A percentile compares a stretch with the other conserved stretches of the same genome.
Conservation (phyloP, 2,329 filamentous ascomycete species). For the Aphanoascus verrucosus region DNA sequence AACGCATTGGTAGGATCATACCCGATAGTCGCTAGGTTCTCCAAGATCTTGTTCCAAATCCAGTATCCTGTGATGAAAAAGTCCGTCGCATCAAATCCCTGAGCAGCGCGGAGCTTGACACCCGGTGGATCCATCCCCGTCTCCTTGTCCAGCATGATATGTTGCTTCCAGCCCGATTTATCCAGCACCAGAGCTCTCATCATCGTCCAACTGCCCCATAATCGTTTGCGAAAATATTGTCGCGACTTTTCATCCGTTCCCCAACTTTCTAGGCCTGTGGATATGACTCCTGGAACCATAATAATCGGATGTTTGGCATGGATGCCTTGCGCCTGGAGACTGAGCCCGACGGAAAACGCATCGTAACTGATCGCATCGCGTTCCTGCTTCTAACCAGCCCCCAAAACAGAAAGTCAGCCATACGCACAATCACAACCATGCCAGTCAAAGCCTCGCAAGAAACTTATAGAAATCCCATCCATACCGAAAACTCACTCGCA, state of each 20-base stretch:
- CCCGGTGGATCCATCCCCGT: constrained; percentile 85
- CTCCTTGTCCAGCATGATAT: constrained; percentile 90
- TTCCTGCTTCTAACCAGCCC: constrained; percentile 56
- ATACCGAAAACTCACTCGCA: constrained; percentile 71
- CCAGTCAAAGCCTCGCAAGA: neutral
- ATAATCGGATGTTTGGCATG: constrained; percentile 77
- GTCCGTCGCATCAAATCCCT: constrained; percentile 94
- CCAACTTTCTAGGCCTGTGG: constrained; percentile 93
- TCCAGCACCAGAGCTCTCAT: constrained; percentile 89
- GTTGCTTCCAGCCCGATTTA: constrained; percentile 87
- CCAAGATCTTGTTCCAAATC: constrained; percentile 98
- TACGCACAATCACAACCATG: neutral
- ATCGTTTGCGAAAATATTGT: constrained; percentile 82
- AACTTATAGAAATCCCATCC: constrained; percentile 24
- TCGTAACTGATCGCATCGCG: constrained; percentile 84
- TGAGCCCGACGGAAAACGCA: constrained; percentile 80
- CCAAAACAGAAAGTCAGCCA: constrained; percentile 12
- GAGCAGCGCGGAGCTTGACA: constrained; percentile 82
- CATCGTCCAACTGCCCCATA: constrained; percentile 99
- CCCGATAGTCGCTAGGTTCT: constrained; percentile 89
- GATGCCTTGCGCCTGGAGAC: constrained; percentile 71
- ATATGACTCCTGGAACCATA: constrained; percentile 97
- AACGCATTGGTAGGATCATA: constrained; percentile 76
- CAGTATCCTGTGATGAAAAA: constrained; percentile 78
- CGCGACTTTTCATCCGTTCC: constrained; percentile 75